These are phyloP conservation scores for Russula emetica DNA, from an alignment of 768 basidiomycete species.

Conservation along the genomic window DNA sequence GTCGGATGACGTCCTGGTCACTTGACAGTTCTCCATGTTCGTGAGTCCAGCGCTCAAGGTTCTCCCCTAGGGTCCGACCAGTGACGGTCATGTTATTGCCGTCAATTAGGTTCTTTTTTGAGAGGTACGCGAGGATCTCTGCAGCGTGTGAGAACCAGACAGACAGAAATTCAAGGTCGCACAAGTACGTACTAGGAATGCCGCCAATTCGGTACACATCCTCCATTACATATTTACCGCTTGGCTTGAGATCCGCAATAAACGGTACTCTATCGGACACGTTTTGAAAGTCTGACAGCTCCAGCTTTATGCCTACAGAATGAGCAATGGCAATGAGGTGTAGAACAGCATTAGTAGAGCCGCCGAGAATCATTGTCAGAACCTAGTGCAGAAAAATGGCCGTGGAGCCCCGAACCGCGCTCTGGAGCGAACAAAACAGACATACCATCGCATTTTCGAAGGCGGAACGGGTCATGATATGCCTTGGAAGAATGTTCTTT, in stretches of 20 bases:
- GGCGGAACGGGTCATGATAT: conserved; percentile 95
- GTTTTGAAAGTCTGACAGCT: conserved; percentile 87
- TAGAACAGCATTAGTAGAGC: conserved; percentile 95
- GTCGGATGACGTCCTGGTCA: conserved; percentile 82
- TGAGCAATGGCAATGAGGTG: conserved; percentile 97
- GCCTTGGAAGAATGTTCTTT: conserved; percentile 86
- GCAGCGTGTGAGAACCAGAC: conserved; percentile 18
- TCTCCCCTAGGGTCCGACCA: conserved; percentile 88
- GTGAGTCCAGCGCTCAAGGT: conserved; percentile 84
- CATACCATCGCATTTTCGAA: conserved; percentile 97
- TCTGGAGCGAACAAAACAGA: conserved; percentile 18
- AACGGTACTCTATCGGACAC: conserved; percentile 93
- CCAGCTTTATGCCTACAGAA: conserved; percentile 85
- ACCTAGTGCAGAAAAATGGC: conserved; percentile 48
- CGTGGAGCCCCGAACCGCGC: background rate
- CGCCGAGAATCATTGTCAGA: conserved; percentile 93
- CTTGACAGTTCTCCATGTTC: conserved; percentile 70
- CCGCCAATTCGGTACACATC: conserved; percentile 95
- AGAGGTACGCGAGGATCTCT: conserved; percentile 83
- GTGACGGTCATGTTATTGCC: conserved; percentile 91
- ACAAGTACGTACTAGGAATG: conserved; percentile 71
- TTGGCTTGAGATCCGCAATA: conserved; percentile 94
- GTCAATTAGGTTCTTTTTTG: conserved; percentile 85
- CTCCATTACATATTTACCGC: conserved; percentile 98
- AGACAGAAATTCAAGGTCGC: background rate